A percentile compares a stretch with the other conserved stretches of the same genome.
Conservation (phyloP, 257 asterid species). For the Petrea volubilis region DNA sequence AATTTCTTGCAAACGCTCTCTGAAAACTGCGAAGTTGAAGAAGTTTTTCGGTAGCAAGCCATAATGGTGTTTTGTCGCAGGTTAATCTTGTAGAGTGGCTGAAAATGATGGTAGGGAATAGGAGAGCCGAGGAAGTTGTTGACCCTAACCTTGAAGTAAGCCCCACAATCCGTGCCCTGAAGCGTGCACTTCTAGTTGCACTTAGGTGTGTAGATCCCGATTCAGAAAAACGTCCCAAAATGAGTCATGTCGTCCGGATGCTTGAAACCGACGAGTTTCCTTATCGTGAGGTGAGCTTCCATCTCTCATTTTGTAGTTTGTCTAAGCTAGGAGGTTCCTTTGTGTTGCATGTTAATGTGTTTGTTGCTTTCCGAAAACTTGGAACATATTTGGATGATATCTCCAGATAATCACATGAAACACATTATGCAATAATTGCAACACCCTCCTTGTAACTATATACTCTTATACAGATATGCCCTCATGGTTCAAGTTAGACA, state of each 20-base stretch:
- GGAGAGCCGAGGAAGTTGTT: slow-evolving; percentile 94
- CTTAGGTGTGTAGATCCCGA: slow-evolving; percentile 97
- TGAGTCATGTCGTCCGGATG: slow-evolving; percentile 92
- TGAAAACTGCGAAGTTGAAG: too few relatives aligned
- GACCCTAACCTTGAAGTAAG: slow-evolving; percentile 72
- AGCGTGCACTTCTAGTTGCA: slow-evolving; percentile 86
- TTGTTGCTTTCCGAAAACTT: neutral
- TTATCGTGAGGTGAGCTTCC: slow-evolving; percentile 60
- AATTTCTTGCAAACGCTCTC: too few relatives aligned
- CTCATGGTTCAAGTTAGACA: too few relatives aligned
- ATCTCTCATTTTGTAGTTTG: neutral
- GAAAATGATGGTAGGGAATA: slow-evolving; percentile 89
- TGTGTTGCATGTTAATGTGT: neutral
- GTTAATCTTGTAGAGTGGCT: slow-evolving; percentile 99
- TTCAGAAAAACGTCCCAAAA: slow-evolving; percentile 87
- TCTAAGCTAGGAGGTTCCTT: neutral
- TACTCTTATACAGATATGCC: too few relatives aligned
- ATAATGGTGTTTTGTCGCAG: slow-evolving; percentile 39
- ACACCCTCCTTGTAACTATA: too few relatives aligned
- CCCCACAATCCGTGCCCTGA: slow-evolving; percentile 78
- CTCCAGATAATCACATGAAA: neutral
- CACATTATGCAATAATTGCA: too few relatives aligned
- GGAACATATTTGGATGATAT: neutral
- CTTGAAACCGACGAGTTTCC: slow-evolving; percentile 91
- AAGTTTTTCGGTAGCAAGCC: too few relatives aligned